phyloP scores from a whole-genome alignment of 768 basidiomycete genomes.

The Lentinula sp. region DNA sequence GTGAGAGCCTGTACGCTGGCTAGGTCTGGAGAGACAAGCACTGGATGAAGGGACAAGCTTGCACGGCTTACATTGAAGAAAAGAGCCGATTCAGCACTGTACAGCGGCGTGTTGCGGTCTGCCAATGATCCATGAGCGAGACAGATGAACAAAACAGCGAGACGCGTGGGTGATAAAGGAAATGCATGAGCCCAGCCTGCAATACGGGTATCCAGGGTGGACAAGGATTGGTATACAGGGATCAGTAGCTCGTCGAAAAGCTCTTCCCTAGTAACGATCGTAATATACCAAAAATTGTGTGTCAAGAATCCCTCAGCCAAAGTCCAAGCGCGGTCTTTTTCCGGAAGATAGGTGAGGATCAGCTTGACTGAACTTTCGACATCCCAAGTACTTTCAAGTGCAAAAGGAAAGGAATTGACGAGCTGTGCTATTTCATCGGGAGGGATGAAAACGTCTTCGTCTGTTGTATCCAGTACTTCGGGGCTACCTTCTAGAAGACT shows the following conservation, averaged over 20 bases:
- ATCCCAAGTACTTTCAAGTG: conserved; percentile 13
- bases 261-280: not conserved
- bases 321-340: conserved; percentile 29
- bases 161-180: conserved; percentile 16
- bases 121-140: conserved; percentile 30
- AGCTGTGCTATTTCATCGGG: conserved; percentile 16
- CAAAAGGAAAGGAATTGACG: conserved; percentile 19
- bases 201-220: conserved; percentile 15
- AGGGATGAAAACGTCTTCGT: conserved; percentile 7
- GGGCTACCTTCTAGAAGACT: not conserved
- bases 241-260: conserved; percentile 34
- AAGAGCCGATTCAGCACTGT: conserved; percentile 11
- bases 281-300: conserved; percentile 18
- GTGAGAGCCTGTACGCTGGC: conserved; percentile 13
- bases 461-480: not conserved
- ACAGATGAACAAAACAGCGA: conserved; percentile 24
- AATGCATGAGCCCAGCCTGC: not conserved
- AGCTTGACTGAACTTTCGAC: conserved; percentile 13
- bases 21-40: conserved; percentile 8
- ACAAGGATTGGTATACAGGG: conserved; percentile 12
- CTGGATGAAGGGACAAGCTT: conserved; percentile 8
- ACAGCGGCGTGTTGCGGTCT: conserved; percentile 28
- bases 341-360: conserved; percentile 21
- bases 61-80: conserved; percentile 12
- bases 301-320: conserved; percentile 41